Conservation (phyloP, 2,329 filamentous ascomycete genomes). For the Aspergillus tubingensis region DNA sequence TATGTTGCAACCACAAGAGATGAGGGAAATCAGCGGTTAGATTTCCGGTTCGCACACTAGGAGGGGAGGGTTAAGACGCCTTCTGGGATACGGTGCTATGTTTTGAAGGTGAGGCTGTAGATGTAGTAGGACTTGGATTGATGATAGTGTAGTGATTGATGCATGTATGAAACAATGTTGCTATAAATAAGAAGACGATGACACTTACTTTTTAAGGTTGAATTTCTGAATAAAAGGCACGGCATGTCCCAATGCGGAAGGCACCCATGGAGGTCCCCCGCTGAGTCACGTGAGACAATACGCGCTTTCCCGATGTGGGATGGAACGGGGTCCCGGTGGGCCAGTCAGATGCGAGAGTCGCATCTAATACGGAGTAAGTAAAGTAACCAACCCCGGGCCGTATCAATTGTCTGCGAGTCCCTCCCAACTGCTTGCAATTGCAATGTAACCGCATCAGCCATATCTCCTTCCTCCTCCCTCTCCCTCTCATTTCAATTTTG, state of each 20-base stretch:
- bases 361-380: not conserved
- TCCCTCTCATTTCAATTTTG: not conserved
- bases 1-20: slow-evolving; percentile 37
- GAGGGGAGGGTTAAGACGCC: no score
- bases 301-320: not conserved
- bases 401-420: not conserved
- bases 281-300: not conserved
- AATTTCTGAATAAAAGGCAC: not conserved
- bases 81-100: not conserved
- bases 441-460: not conserved
- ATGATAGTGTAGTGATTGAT: not conserved
- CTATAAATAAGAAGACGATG: not conserved
- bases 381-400: not conserved
- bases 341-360: not conserved
- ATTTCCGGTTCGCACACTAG: slow-evolving; percentile 40
- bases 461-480: not conserved
- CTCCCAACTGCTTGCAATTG: not conserved
- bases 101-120: not conserved
- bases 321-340: not conserved
- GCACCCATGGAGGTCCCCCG: not conserved
- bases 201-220: not conserved
- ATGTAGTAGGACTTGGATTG: not conserved
- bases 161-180: not conserved
- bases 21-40: slow-evolving; percentile 37
- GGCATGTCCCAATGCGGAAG: not conserved